Conservation (phyloP, 805 yeast genomes). For the Candida maltosa region DNA sequence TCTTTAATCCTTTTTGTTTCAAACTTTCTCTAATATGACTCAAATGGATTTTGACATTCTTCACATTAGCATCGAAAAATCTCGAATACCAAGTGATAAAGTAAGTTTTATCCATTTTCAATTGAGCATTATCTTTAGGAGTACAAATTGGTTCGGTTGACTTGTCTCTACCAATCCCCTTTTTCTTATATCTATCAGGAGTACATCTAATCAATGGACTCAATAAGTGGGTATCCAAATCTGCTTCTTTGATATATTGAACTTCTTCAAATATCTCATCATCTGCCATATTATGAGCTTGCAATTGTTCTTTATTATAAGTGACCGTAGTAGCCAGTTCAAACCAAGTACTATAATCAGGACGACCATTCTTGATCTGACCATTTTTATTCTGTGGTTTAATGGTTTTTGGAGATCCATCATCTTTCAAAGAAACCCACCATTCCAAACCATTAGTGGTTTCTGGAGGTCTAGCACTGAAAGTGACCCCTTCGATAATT, state of each 20-base stretch:
- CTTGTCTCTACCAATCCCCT: constrained; percentile 55
- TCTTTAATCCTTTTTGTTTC: constrained; percentile 55
- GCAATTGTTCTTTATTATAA: constrained; percentile 57
- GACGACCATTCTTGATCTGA: constrained; percentile 57
- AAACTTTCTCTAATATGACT: constrained; percentile 59
- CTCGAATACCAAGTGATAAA: constrained; percentile 80
- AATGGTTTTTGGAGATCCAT: constrained; percentile 79
- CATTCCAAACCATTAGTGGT: constrained; percentile 70
- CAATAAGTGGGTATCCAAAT: constrained; percentile 64
- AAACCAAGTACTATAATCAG: constrained; percentile 75
- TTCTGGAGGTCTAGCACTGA: constrained; percentile 65
- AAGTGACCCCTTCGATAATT: constrained; percentile 60
- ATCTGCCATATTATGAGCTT: constrained; percentile 71
- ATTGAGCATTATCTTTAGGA: constrained; percentile 59
- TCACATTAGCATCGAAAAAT: constrained; percentile 53
- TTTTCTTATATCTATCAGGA: constrained; percentile 67
- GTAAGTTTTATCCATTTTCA: constrained; percentile 61
- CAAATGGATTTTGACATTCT: constrained; percentile 64
- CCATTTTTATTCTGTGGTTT: constrained; percentile 76
- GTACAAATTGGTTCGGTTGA: constrained; percentile 81
- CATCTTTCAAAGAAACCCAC: constrained; percentile 76
- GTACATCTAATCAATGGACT: constrained; percentile 85
- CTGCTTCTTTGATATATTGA: constrained; percentile 53
- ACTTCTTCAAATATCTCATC: constrained; percentile 59
- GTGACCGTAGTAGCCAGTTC: constrained; percentile 61